These are phyloP conservation scores for Pseudogymnoascus sp. DNA, from an alignment of 2,329 filamentous ascomycete genomes.

Conservation along the genomic window DNA sequence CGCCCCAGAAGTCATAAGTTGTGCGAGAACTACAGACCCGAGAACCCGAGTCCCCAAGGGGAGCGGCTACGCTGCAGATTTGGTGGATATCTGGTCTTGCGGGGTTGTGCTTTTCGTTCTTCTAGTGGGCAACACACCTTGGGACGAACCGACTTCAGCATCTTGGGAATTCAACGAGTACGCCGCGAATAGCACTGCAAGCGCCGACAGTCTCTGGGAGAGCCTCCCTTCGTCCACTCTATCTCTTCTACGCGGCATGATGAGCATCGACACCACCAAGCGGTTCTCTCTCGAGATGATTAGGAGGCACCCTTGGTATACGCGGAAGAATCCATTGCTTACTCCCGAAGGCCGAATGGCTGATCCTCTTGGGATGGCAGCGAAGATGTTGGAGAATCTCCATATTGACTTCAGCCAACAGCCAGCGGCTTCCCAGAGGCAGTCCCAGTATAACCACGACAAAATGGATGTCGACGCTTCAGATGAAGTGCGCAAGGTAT, in stretches of 20 bases:
- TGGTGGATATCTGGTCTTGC: slow-evolving; percentile 93
- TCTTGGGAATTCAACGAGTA: slow-evolving; percentile 94
- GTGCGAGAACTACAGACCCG: slow-evolving; percentile 37
- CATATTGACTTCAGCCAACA: slow-evolving; percentile 77
- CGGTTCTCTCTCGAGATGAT: slow-evolving; percentile 84
- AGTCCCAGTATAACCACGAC: slow-evolving; percentile 32
- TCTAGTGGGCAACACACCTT: slow-evolving; percentile 91
- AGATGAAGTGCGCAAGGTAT: slow-evolving; percentile 43
- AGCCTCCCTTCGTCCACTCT: slow-evolving; percentile 65
- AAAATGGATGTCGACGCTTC: slow-evolving; percentile 63
- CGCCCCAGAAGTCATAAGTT: slow-evolving; percentile 77
- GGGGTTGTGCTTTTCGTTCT: slow-evolving; percentile 97
- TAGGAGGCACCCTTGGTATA: slow-evolving; percentile 91
- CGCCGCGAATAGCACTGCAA: slow-evolving; percentile 67
- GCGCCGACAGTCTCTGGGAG: slow-evolving; percentile 77
- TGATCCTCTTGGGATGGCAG: slow-evolving; percentile 80
- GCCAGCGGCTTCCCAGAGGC: slow-evolving; percentile 37
- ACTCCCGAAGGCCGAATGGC: slow-evolving; percentile 64
- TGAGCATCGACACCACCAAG: slow-evolving; percentile 65
- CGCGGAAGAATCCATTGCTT: slow-evolving; percentile 69
- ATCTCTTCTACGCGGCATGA: slow-evolving; percentile 86
- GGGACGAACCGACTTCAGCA: slow-evolving; percentile 80
- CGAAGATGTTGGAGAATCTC: slow-evolving; percentile 85
- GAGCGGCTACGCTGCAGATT: slow-evolving; percentile 64
- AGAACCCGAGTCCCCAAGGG: slow-evolving; percentile 38